phyloP scores from a whole-genome alignment of 345 rosid genomes.

The Syzygium oleosum region DNA sequence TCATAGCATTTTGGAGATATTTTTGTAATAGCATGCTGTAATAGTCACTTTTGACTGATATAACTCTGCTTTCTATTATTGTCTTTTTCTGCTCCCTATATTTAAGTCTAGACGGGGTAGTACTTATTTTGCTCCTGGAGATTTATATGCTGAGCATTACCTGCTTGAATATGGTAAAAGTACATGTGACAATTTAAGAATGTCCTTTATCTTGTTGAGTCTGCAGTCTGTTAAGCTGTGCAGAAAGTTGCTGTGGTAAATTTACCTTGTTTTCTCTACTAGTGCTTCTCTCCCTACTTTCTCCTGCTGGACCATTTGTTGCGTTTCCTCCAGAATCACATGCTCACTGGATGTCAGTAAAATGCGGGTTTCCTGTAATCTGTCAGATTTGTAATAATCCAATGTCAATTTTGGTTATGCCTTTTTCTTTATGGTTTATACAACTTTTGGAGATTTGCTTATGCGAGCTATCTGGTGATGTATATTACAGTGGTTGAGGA shows the following conservation, averaged over 20 bases:
- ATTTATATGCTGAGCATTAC: neutral
- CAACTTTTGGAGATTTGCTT: neutral
- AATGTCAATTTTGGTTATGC: neutral
- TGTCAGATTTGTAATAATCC: neutral
- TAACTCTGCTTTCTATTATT: neutral
- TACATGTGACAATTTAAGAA: neutral
- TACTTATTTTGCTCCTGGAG: neutral
- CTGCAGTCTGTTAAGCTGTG: neutral
- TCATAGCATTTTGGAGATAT: neutral
- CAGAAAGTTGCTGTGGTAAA: neutral
- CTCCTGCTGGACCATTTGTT: neutral
- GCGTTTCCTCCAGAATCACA: neutral
- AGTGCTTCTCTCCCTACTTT: neutral
- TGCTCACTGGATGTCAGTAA: neutral
- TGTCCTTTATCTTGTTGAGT: neutral
- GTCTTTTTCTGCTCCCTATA: neutral
- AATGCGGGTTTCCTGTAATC: neutral
- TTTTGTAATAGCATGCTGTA: neutral
- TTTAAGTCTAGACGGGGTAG: neutral
- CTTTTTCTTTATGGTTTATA: neutral
- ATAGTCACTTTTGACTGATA: neutral
- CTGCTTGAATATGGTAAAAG: neutral
- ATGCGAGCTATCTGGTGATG: neutral
- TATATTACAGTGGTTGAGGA: slow-evolving; percentile 1
- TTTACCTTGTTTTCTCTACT: neutral